Percentiles rank a stretch among this genome's conserved stretches.
phyloP scores from a whole-genome alignment of 208 protist genomes.

The Phytomonas sp. region DNA sequence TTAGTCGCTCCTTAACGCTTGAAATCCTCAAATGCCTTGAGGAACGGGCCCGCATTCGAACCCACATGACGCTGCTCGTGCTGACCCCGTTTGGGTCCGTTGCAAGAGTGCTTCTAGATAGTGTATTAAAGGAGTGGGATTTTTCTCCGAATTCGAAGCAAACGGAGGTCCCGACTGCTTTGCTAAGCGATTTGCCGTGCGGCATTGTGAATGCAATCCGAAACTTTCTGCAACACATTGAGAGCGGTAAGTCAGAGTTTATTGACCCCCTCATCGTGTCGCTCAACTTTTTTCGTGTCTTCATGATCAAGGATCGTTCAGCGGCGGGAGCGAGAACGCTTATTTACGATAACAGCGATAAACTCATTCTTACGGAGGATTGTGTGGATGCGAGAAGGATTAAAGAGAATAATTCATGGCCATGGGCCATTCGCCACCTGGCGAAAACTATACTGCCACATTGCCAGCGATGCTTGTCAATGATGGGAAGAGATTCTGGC shows the following conservation, averaged over 20 bases:
- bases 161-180: neutral
- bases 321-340: neutral
- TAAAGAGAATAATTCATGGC: neutral
- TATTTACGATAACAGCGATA: neutral
- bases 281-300: slow-evolving; percentile 51
- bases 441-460: neutral
- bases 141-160: slow-evolving; percentile 3
- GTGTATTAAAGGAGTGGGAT: slow-evolving; percentile 36
- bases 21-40: slow-evolving; percentile 32
- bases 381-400: neutral
- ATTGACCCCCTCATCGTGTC: slow-evolving; percentile 60
- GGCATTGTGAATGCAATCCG: slow-evolving; percentile 23
- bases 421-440: neutral
- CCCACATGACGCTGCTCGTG: slow-evolving; percentile 49
- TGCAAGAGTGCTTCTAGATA: slow-evolving; percentile 40
- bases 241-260: slow-evolving; percentile 33
- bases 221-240: slow-evolving; percentile 29
- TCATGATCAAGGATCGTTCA: neutral
- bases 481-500: neutral
- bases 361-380: neutral
- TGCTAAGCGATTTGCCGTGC: slow-evolving; percentile 18
- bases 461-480: neutral
- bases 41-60: slow-evolving; percentile 29
- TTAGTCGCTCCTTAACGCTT: slow-evolving; percentile 23
- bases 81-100: slow-evolving; percentile 67